Base-by-base conservation (phyloP, 2,329 filamentous ascomycete species). In the Penicillium glabrum region DNA sequence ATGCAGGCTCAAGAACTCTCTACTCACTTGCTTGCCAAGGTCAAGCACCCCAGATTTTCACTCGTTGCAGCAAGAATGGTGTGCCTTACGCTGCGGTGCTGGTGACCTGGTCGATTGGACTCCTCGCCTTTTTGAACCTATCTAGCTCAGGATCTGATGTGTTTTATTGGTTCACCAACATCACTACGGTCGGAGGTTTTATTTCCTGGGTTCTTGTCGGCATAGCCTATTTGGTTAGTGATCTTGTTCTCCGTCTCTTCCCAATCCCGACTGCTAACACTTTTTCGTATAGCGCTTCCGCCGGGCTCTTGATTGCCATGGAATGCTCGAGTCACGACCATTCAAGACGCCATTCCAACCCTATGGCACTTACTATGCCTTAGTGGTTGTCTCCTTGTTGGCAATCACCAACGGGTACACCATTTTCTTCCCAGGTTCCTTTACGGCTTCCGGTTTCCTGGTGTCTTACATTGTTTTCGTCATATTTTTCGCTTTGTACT, bases 391-490 rank as follows among this genome's bases (percentile, higher is more conserved):
- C 16, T 69, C 72, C 19, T 61, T 80, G 6, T 74, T 84, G 44
- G 79, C 84, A 50, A 60, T 86, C 24, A 84, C 85, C 53, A 80
- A 85, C 45, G 83, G 84, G 16, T 85, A 84, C 55, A 78, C 84
- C 57, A 73, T 79, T 23, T 84, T 86, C 60, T 74, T 77, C 57
- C 82, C 82, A 7, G 66, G 64, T 0, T 54, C 71, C 1, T 84
- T 78, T 61, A 77, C 70, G 39, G 72, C 75, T 0, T 73, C 79
- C 10, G 75, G 75, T 44, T 85, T 85, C 68, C 62, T 85, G 51
- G 81, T 82, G 2, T 75, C 75, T 16, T 85, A 85, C 69, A 83
- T 85, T 64, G 80, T 76, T 9, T 72, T 84, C 29, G 77, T 79
- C 5, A 83, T 83, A 63, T 82, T 81, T 51, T 64, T 80, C 37